These are phyloP conservation scores for Pogostemon cablin DNA, from an alignment of 257 asterid genomes.

Conservation along the genomic window DNA sequence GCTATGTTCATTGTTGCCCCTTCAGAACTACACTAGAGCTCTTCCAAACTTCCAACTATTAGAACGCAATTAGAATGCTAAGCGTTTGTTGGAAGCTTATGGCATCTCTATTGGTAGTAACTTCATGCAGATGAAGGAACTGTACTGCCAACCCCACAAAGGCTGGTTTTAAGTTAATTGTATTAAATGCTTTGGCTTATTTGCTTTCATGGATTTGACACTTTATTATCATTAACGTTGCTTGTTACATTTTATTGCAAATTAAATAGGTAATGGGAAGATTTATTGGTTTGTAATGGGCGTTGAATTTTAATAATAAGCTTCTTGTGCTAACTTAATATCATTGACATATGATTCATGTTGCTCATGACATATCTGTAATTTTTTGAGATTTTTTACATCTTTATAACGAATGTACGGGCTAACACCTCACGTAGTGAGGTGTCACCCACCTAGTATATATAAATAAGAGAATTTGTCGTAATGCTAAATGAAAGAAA, in stretches of 20 bases:
- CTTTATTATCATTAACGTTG: not conserved
- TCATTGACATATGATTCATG: slow-evolving; percentile 4
- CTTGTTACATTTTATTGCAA: slow-evolving; percentile 43
- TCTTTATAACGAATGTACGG: no score
- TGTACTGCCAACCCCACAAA: slow-evolving; percentile 70
- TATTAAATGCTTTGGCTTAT: not conserved
- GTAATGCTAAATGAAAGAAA: no score
- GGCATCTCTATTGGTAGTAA: slow-evolving; percentile 63
- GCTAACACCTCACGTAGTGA: no score
- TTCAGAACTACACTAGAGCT: slow-evolving; percentile 86
- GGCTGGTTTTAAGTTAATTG: slow-evolving; percentile 39
- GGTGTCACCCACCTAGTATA: no score
- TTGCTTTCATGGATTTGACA: not conserved
- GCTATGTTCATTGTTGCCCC: slow-evolving; percentile 73
- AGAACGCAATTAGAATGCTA: slow-evolving; percentile 65
- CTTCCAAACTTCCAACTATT: slow-evolving; percentile 62
- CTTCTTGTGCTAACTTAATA: slow-evolving; percentile 26
- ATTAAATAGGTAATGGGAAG: slow-evolving; percentile 82
- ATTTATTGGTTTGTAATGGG: slow-evolving; percentile 73
- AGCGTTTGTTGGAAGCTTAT: slow-evolving; percentile 75
- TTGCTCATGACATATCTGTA: not conserved
- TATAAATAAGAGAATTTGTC: no score
- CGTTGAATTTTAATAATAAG: slow-evolving; percentile 87
- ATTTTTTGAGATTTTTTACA: not conserved
- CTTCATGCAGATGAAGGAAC: slow-evolving; percentile 92